phyloP scores from a whole-genome alignment of 176 grass and related monocot species.

The Pontederia paniculata region DNA sequence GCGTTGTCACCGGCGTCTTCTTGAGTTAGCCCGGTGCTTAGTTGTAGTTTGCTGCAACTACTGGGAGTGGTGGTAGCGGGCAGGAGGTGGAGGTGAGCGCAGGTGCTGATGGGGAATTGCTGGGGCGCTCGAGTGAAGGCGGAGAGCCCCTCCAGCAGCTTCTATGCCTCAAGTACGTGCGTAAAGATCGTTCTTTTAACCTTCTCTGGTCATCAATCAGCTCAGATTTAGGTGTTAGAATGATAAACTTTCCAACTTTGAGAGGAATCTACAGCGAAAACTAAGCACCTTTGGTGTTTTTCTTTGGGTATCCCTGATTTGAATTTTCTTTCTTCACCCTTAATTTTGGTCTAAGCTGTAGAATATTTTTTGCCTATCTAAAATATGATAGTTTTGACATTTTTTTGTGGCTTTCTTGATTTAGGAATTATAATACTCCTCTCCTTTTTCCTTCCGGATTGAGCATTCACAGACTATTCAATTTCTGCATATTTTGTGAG shows the following conservation, averaged over 20 bases:
- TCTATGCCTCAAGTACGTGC: slow-evolving; percentile 30
- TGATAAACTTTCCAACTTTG: neutral
- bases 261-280: too few relatives aligned
- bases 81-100: neutral
- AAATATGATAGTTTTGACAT: too few relatives aligned
- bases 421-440: too few relatives aligned
- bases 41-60: neutral
- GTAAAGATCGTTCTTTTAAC: slow-evolving; percentile 5
- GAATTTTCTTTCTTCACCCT: too few relatives aligned
- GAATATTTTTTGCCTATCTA: too few relatives aligned
- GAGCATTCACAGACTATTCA: too few relatives aligned
- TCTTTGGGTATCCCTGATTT: too few relatives aligned
- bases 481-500: too few relatives aligned
- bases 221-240: neutral
- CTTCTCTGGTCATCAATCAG: slow-evolving; percentile 1
- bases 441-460: too few relatives aligned
- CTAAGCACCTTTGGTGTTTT: too few relatives aligned
- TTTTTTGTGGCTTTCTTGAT: too few relatives aligned
- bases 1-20: neutral
- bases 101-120: slow-evolving; percentile 47
- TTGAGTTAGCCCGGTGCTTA: neutral
- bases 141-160: slow-evolving; percentile 16
- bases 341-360: too few relatives aligned
- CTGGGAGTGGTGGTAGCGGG: neutral
- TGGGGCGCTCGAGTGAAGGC: slow-evolving; percentile 27